Base-by-base conservation (phyloP, 768 basidiomycete genomes). In the Mrakia gelida region DNA sequence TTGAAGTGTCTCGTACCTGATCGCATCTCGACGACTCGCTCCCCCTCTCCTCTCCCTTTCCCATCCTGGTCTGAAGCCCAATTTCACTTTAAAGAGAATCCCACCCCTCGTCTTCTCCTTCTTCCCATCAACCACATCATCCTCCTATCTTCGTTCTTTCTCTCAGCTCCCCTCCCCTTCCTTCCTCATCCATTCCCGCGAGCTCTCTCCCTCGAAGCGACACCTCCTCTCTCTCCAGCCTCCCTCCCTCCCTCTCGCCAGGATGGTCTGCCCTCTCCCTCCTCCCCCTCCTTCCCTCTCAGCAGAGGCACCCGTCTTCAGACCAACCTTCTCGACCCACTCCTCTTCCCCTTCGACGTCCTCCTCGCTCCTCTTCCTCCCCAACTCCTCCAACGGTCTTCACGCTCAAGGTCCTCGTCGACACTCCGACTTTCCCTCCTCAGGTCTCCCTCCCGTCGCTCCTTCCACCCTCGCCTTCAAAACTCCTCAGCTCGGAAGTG, bases 401-500 rank as follows among this genome's bases (percentile, higher is more conserved):
- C 52, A 38, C 41, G 41, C 41, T 11, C 18, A 11, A 30, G 26
- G 10, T 11, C n/a, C 28, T 13, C 71, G 52, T 13, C 49, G 71
- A 72, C 49, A 49, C n/a, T 52, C 72, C 16, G 56, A 49, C 49
- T 59, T 41, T 23, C 72, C 45, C 45, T 45, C 45, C 45, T 45
- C 45, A 10, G 26, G 30, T 73, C 72, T n/a, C 49, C 18, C 45
- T 45, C 45, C 45, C 45, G 45, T 45, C 45, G 45, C 45, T 45
- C 45, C 45, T 7, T 2, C 26, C 61, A 62, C 26, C 26, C 26
- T 62, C 26, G 26, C 61, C 61, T 73, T 73, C 34, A 30, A 18
- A 32, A n/a, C 72, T 23, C 52, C 34, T 34, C 72, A 73, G 34
- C 72, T 73, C 32, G 72, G 72, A 32, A 32, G 28, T 26, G 72